Conservation (phyloP, 148 eudicot genomes). For the Arctostaphylos glauca region DNA sequence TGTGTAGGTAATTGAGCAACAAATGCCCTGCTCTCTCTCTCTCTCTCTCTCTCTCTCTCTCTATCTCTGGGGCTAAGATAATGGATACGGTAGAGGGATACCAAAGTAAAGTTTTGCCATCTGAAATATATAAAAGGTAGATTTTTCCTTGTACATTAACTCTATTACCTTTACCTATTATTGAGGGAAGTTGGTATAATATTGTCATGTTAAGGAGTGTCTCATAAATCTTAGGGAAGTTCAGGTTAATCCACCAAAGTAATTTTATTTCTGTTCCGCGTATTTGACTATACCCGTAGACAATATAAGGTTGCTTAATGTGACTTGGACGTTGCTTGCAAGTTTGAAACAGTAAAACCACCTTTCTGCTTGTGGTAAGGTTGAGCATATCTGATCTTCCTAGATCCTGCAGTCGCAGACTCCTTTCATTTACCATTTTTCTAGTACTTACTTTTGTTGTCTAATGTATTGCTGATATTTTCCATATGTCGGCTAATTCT, state of each 20-base stretch:
- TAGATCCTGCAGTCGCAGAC: neutral
- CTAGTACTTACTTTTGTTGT: neutral
- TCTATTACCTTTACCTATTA: neutral
- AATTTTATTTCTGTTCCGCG: neutral
- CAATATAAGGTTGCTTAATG: neutral
- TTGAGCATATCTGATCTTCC: neutral
- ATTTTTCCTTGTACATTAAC: neutral
- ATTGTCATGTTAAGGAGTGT: neutral
- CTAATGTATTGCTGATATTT: neutral
- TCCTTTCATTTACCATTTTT: neutral
- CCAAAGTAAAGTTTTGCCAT: neutral
- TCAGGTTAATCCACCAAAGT: neutral
- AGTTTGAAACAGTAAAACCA: neutral
- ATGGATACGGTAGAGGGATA: neutral
- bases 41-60: neutral
- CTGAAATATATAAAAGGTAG: neutral
- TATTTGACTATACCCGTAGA: neutral
- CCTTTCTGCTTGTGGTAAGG: neutral
- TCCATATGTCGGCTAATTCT: neutral
- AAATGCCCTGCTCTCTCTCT: neutral
- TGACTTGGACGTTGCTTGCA: too few relatives aligned
- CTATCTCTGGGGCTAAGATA: neutral
- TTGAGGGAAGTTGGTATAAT: neutral
- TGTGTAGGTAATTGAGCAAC: neutral
- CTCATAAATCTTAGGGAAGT: neutral